Evolutionary conservation across 1,284 basidiomycete genomes (phyloP).

Genomic region (Rhodotorula sp.): DNA sequence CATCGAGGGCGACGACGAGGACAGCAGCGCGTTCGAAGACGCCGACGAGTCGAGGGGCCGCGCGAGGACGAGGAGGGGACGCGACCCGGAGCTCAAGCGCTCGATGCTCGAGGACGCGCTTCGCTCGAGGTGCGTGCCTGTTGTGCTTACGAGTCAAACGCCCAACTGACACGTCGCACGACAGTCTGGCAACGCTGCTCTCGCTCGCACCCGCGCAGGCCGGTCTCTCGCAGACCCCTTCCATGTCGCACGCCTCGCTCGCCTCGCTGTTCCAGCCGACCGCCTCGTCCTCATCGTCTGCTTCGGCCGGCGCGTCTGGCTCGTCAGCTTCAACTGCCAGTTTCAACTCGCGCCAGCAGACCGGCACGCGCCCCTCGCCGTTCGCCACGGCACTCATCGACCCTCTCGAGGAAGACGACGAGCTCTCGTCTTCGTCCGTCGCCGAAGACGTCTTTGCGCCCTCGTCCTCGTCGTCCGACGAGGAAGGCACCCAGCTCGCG

Average conservation of each 20-base stretch:
- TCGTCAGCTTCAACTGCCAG: neutral
- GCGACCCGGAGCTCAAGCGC: conserved; percentile 28
- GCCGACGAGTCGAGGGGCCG: conserved; percentile 25
- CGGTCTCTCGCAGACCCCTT: conserved; percentile 30
- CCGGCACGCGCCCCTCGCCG: conserved; percentile 7
- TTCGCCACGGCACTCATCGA: conserved; percentile 19
- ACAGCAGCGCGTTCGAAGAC: conserved; percentile 14
- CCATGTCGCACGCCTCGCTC: conserved; percentile 25
- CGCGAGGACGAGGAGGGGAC: conserved; percentile 20
- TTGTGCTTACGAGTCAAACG: too few species aligned
- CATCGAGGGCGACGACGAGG: conserved; percentile 24
- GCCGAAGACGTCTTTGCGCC: conserved; percentile 16
- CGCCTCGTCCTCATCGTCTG: neutral
- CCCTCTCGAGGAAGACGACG: conserved; percentile 8
- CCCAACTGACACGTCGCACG: too few species aligned
- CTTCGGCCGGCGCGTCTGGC: neutral
- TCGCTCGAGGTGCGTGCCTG: conserved; percentile 20
- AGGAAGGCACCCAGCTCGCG: conserved; percentile 2
- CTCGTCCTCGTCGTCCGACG: conserved; percentile 15
- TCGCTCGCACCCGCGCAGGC: conserved; percentile 26
- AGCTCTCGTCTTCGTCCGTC: neutral
- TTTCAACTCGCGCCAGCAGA: neutral
- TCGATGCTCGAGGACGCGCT: conserved; percentile 35
- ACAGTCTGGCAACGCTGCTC: conserved; percentile 32
- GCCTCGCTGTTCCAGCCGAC: conserved; percentile 20